phyloP scores from a whole-genome alignment of 768 basidiomycete species.

The Suillus ampliporus region DNA sequence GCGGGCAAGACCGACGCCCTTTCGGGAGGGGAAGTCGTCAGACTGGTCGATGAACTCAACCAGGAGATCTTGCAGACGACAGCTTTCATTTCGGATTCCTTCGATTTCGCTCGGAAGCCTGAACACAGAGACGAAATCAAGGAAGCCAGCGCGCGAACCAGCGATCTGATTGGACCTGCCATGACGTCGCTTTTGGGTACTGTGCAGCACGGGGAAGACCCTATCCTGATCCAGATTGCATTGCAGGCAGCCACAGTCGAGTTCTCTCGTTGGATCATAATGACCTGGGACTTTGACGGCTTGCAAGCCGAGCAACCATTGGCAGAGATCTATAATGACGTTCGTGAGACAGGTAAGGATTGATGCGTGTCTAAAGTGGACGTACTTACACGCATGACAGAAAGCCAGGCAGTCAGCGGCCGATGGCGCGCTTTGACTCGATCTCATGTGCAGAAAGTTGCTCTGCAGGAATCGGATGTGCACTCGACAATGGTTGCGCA shows the following conservation, averaged over 20 bases:
- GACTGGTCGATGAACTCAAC: slow-evolving; percentile 47
- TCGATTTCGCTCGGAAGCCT: slow-evolving; percentile 33
- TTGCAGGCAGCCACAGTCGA: slow-evolving; percentile 39
- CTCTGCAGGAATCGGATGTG: slow-evolving; percentile 37
- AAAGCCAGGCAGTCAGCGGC: slow-evolving; percentile 57
- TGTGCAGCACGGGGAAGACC: slow-evolving; percentile 34
- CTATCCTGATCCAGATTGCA: slow-evolving; percentile 47
- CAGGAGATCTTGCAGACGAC: slow-evolving; percentile 53
- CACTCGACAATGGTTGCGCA: slow-evolving; percentile 48
- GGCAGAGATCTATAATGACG: slow-evolving; percentile 42
- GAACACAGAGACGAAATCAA: slow-evolving; percentile 29
- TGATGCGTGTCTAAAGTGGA: slow-evolving; percentile 5
- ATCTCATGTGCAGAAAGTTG: slow-evolving; percentile 44
- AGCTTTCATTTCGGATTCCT: slow-evolving; percentile 50
- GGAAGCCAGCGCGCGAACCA: slow-evolving; percentile 33
- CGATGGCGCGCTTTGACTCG: slow-evolving; percentile 62
- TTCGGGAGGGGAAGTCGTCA: slow-evolving; percentile 50
- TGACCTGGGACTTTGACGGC: slow-evolving; percentile 40
- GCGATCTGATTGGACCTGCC: slow-evolving; percentile 37
- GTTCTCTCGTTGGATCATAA: slow-evolving; percentile 40
- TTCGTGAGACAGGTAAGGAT: slow-evolving; percentile 49
- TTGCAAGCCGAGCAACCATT: slow-evolving; percentile 36
- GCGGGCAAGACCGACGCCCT: slow-evolving; percentile 49
- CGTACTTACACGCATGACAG: slow-evolving; percentile 29
- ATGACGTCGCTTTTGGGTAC: slow-evolving; percentile 31